Conservation (phyloP, 768 basidiomycete species). For the Chalciporus chontae region DNA sequence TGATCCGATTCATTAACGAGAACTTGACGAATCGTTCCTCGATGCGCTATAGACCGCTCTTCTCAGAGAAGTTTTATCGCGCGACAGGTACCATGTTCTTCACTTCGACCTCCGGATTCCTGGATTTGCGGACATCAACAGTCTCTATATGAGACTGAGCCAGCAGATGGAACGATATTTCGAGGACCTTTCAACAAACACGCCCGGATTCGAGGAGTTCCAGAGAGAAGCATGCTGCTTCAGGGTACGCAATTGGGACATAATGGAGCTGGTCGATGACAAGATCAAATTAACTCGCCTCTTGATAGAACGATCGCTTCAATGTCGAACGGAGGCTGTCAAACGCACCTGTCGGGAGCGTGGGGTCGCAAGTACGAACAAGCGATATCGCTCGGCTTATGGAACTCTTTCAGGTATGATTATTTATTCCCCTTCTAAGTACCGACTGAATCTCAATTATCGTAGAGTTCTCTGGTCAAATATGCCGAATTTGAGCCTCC, state of each 20-base stretch:
- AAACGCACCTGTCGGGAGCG: slow-evolving; percentile 40
- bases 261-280: neutral
- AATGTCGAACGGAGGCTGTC: slow-evolving; percentile 61
- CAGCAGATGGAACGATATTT: slow-evolving; percentile 83
- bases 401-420: slow-evolving; percentile 73
- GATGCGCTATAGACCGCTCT: slow-evolving; percentile 57
- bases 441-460: neutral
- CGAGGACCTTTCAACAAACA: slow-evolving; percentile 52
- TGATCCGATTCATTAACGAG: neutral
- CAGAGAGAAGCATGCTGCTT: slow-evolving; percentile 75
- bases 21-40: neutral
- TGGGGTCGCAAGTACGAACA: slow-evolving; percentile 56
- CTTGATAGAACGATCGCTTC: slow-evolving; percentile 68
- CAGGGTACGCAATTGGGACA: slow-evolving; percentile 47
- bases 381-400: slow-evolving; percentile 80
- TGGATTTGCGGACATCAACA: slow-evolving; percentile 77
- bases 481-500: slow-evolving; percentile 67
- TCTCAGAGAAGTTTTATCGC: slow-evolving; percentile 70
- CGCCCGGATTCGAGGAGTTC: slow-evolving; percentile 67
- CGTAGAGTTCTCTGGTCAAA: slow-evolving; percentile 62
- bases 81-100: slow-evolving; percentile 69
- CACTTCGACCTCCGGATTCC: slow-evolving; percentile 83
- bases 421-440: neutral
- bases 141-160: slow-evolving; percentile 73
- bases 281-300: slow-evolving; percentile 3